Conservation (phyloP, 345 rosid species). For the Streptanthus diversifolius region DNA sequence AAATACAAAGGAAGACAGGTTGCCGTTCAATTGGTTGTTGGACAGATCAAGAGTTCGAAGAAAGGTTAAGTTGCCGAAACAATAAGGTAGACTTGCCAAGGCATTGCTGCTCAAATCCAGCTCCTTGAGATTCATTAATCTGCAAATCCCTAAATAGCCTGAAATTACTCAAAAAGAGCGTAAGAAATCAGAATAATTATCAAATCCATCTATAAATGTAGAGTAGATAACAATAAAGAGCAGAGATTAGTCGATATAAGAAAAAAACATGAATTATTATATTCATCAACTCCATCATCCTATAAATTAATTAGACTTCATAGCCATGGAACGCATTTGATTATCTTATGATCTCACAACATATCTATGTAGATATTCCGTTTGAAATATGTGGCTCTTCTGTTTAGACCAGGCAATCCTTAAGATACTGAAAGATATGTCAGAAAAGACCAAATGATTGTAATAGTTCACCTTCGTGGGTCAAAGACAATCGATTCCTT, state of each 20-base stretch:
- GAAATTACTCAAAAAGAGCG: not conserved
- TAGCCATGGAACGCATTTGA: not conserved
- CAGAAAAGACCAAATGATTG: not conserved
- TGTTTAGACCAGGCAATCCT: not conserved
- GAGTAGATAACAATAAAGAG: not conserved
- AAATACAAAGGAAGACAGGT: constrained; percentile 15
- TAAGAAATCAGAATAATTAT: constrained; percentile 10
- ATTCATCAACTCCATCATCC: constrained; percentile 1
- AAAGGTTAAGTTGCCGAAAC: constrained; percentile 2
- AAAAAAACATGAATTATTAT: not conserved
- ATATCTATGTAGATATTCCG: not conserved
- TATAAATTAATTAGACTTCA: not conserved
- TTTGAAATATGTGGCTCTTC: not conserved
- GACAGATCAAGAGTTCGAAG: constrained; percentile 34
- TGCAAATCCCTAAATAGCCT: constrained; percentile 20
- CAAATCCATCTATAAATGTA: not conserved
- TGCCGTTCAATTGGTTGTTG: constrained; percentile 19
- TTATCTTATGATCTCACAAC: not conserved
- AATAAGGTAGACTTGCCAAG: constrained; percentile 11
- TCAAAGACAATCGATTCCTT: constrained; percentile 9
- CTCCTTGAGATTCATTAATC: constrained; percentile 19
- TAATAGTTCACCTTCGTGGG: constrained; percentile 18
- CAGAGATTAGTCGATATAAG: not conserved
- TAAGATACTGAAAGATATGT: not conserved
- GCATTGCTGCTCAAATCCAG: constrained; percentile 28